Conservation (phyloP, 148 eudicot genomes). For the Heliosperma pusillum region DNA sequence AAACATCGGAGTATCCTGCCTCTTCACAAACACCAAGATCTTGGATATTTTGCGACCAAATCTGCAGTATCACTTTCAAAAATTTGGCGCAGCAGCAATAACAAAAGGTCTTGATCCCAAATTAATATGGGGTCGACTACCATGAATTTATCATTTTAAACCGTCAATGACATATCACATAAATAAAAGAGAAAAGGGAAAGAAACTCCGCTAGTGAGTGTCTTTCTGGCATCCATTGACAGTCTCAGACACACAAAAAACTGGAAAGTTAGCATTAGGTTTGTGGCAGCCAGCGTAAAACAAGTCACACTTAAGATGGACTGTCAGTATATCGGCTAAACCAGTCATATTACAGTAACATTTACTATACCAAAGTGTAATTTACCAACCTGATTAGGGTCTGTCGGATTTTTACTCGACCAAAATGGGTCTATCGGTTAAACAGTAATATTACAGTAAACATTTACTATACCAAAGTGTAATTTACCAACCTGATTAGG, state of each 20-base stretch:
- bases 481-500: constrained; percentile 48
- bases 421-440: constrained; percentile 57
- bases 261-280: no score
- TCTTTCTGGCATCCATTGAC: no score
- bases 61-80: constrained; percentile 34
- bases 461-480: neutral
- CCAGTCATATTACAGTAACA: neutral
- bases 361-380: neutral
- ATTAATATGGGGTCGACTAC: no score
- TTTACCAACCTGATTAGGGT: constrained; percentile 49
- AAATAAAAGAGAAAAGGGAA: no score
- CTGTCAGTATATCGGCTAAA: neutral
- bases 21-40: constrained; percentile 71
- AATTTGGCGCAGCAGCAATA: neutral
- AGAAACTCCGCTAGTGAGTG: no score
- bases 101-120: neutral
- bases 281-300: no score
- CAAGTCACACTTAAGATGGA: no score
- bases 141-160: no score
- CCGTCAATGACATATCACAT: no score
- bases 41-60: constrained; percentile 74
- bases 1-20: constrained; percentile 41
- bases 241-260: no score
- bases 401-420: constrained; percentile 42
- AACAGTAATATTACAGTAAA: neutral